phyloP scores from a whole-genome alignment of 2,329 filamentous ascomycete genomes.

The Blastomyces gilchristii region DNA sequence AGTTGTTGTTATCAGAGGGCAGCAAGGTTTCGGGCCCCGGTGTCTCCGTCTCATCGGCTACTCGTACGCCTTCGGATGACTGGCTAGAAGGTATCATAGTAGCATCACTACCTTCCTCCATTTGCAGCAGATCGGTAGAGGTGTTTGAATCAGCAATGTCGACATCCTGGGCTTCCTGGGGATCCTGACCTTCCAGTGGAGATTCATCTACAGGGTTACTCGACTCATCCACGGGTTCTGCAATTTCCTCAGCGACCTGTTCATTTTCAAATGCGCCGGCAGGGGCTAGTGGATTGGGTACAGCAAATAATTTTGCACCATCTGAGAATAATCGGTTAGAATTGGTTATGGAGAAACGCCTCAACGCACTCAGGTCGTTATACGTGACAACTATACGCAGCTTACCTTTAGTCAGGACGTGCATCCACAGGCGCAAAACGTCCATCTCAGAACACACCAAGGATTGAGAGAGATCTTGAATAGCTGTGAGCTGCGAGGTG shows the following conservation, averaged over 20 bases:
- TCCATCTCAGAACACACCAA: conserved; percentile 21
- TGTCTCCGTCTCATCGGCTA: background rate
- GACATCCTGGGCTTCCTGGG: background rate
- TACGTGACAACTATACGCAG: conserved; percentile 7
- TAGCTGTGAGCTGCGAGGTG: conserved; percentile 27
- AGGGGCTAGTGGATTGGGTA: conserved; percentile 24
- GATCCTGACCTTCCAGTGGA: background rate
- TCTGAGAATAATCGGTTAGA: conserved; percentile 16
- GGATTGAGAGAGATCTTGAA: conserved; percentile 25
- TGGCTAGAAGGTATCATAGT: background rate
- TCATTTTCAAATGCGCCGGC: conserved; percentile 21
- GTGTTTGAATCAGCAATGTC: background rate
- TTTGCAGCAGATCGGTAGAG: background rate
- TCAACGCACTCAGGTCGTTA: background rate
- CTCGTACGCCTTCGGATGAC: background rate
- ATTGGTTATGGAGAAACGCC: background rate
- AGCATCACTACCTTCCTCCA: background rate
- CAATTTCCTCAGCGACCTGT: conserved; percentile 19
- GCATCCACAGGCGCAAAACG: conserved; percentile 31
- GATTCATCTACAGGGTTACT: conserved; percentile 9
- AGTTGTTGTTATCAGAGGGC: background rate
- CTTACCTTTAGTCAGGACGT: conserved; percentile 30
- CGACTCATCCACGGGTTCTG: background rate
- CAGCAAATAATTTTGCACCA: conserved; percentile 29
- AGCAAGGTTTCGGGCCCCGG: background rate